phyloP scores from a whole-genome alignment of 805 yeast species.

The Candida argentea region DNA sequence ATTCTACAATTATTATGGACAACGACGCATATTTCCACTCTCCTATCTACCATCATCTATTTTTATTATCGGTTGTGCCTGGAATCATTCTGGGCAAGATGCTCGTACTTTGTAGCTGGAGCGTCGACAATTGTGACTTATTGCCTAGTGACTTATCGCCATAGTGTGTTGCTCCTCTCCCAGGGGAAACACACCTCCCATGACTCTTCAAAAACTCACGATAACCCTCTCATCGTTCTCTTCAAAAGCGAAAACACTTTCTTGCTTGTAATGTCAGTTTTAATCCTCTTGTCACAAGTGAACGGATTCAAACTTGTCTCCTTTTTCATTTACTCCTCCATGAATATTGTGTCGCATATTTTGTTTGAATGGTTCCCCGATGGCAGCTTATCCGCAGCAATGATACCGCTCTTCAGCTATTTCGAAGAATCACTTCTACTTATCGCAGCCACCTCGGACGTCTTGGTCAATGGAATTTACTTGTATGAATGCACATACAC shows the following conservation, averaged over 20 bases:
- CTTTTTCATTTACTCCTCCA: slow-evolving; percentile 17
- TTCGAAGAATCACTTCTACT: slow-evolving; percentile 10
- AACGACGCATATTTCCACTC: slow-evolving; percentile 4
- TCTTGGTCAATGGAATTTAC: slow-evolving; percentile 2
- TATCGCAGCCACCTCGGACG: slow-evolving; percentile 9
- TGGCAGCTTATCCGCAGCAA: slow-evolving; percentile 6
- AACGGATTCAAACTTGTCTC: slow-evolving; percentile 15
- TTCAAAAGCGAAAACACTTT: slow-evolving; percentile 21
- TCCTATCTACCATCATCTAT: slow-evolving; percentile 1
- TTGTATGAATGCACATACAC: slow-evolving; percentile 7
- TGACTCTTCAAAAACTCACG: slow-evolving; percentile 5
- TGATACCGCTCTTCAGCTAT: slow-evolving; percentile 8
- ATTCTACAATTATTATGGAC: slow-evolving; percentile 3
- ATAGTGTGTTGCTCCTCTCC: slow-evolving; percentile 3
- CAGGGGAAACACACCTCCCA: neutral
- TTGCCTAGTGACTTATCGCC: slow-evolving; percentile 11
- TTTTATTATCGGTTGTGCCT: too few species aligned
- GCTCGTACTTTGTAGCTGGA: slow-evolving; percentile 6
- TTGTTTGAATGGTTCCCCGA: slow-evolving; percentile 10
- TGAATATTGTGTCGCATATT: slow-evolving; percentile 14
- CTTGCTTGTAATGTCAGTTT: slow-evolving; percentile 13
- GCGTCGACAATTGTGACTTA: slow-evolving; percentile 9
- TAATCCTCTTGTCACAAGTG: slow-evolving; percentile 11
- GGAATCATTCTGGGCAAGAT: too few species aligned
- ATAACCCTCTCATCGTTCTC: slow-evolving; percentile 11